Evolutionary conservation across 495 filamentous ascomycete species (phyloP).

Genomic region (Neurospora sp.): DNA sequence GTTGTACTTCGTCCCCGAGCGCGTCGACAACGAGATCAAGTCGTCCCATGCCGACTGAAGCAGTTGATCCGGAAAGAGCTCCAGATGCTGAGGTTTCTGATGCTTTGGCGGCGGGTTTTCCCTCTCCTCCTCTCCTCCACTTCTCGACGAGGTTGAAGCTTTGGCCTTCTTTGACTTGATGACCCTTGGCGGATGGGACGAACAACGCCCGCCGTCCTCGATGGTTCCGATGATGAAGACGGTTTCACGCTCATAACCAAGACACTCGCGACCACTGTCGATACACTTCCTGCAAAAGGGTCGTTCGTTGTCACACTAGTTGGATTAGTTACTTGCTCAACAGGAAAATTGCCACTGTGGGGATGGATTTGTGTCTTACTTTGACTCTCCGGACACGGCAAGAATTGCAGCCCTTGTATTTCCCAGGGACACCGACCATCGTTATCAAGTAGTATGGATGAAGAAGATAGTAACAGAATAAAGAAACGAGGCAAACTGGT

Average conservation of each 20-base stretch:
- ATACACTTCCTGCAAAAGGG: conserved; percentile 54
- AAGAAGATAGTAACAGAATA: neutral
- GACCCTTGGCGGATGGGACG: conserved; percentile 36
- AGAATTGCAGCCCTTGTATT: conserved; percentile 39
- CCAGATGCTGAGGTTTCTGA: neutral
- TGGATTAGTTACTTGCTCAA: neutral
- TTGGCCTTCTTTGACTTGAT: conserved; percentile 21
- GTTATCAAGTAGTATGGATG: neutral
- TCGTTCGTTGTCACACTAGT: conserved; percentile 48
- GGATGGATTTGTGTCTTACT: conserved; percentile 3
- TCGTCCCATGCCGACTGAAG: conserved; percentile 36
- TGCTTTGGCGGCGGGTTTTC: neutral
- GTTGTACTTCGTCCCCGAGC: conserved; percentile 13
- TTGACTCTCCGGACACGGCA: conserved; percentile 33
- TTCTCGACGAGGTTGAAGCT: conserved; percentile 5
- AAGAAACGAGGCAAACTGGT: neutral
- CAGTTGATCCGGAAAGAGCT: conserved; percentile 22
- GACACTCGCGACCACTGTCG: conserved; percentile 52
- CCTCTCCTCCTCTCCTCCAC: neutral
- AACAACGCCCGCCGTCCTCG: conserved; percentile 34
- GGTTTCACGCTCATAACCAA: conserved; percentile 49
- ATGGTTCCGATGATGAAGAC: conserved; percentile 40
- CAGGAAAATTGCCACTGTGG: neutral
- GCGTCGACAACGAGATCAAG: conserved; percentile 18
- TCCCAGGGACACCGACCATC: conserved; percentile 34